Conservation (phyloP, 75 land plant species). For the Picea glauca region DNA sequence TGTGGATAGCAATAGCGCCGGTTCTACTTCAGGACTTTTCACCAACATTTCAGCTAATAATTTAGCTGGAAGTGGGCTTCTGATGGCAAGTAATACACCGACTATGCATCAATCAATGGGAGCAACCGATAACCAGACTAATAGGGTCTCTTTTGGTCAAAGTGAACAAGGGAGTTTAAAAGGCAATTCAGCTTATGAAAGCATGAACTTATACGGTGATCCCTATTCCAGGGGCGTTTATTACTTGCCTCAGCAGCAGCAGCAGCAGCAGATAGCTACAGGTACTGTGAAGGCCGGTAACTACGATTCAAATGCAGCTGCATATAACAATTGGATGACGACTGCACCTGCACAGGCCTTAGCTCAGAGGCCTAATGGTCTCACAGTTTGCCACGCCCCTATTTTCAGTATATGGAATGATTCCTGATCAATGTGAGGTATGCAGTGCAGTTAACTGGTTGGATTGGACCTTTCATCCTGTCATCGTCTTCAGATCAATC, state of each 20-base stretch:
- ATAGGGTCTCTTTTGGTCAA: conserved; percentile 14
- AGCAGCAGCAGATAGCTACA: not conserved
- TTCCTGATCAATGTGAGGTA: conserved; percentile 7
- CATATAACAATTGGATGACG: conserved; percentile 19
- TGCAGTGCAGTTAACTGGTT: not conserved
- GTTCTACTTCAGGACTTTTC: conserved; percentile 18
- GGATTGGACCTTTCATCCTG: not conserved
- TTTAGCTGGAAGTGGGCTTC: conserved; percentile 9
- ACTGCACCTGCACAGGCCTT: conserved; percentile 21
- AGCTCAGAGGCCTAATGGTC: conserved; percentile 18
- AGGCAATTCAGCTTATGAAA: conserved; percentile 12
- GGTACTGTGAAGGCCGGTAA: not conserved
- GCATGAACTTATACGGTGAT: conserved; percentile 5
- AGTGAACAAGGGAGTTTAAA: conserved; percentile 9
- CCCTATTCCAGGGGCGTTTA: conserved; percentile 13
- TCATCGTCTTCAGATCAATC: too few species aligned
- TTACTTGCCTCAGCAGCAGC: conserved; percentile 18
- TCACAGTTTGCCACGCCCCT: conserved; percentile 35
- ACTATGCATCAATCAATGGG: conserved; percentile 1
- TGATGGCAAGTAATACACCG: conserved; percentile 12
- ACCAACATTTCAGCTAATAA: conserved; percentile 7
- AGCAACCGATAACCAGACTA: conserved; percentile 2
- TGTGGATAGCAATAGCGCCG: conserved; percentile 29
- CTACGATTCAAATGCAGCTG: not conserved
- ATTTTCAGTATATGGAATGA: conserved; percentile 53